phyloP scores from a whole-genome alignment of 306 rosid genomes.

The Fragaria ananassa region DNA sequence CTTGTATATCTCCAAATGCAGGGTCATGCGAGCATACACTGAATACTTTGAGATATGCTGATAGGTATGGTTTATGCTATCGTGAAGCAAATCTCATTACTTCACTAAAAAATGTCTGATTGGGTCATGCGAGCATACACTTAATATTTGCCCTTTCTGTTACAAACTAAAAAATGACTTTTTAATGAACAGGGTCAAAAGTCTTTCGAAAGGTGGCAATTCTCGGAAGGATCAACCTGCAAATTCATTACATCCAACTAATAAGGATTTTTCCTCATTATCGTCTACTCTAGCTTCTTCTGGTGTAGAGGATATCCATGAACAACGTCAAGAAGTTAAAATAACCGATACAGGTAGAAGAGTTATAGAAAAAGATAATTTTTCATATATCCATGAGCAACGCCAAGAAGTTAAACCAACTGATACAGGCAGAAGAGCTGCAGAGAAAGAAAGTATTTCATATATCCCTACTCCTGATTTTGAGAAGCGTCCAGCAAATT shows the following conservation, averaged over 20 bases:
- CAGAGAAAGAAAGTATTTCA: slow-evolving; percentile 55
- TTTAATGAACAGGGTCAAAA: slow-evolving; percentile 72
- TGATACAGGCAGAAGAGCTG: slow-evolving; percentile 50
- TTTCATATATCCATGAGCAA: slow-evolving; percentile 40
- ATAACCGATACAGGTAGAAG: slow-evolving; percentile 50
- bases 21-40: slow-evolving; percentile 97
- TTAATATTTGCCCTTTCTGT: not conserved
- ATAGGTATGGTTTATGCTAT: slow-evolving; percentile 53
- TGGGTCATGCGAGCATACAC: no score
- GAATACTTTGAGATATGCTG: slow-evolving; percentile 97
- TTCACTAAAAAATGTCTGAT: not conserved
- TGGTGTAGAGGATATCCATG: slow-evolving; percentile 50
- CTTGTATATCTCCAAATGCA: slow-evolving; percentile 98
- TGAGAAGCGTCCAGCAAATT: slow-evolving; percentile 48
- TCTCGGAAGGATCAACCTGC: slow-evolving; percentile 72
- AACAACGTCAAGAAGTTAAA: slow-evolving; percentile 60
- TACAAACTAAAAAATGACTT: slow-evolving; percentile 26
- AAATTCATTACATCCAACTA: slow-evolving; percentile 39
- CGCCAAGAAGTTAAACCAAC: slow-evolving; percentile 56
- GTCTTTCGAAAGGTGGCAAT: slow-evolving; percentile 89
- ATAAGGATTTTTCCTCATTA: slow-evolving; percentile 60
- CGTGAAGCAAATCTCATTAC: slow-evolving; percentile 17
- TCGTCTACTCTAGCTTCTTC: slow-evolving; percentile 48
- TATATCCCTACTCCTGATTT: slow-evolving; percentile 57
- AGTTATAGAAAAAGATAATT: slow-evolving; percentile 54